Base-by-base conservation (phyloP, 2,329 filamentous ascomycete species). In the Nothophoma quercina region DNA sequence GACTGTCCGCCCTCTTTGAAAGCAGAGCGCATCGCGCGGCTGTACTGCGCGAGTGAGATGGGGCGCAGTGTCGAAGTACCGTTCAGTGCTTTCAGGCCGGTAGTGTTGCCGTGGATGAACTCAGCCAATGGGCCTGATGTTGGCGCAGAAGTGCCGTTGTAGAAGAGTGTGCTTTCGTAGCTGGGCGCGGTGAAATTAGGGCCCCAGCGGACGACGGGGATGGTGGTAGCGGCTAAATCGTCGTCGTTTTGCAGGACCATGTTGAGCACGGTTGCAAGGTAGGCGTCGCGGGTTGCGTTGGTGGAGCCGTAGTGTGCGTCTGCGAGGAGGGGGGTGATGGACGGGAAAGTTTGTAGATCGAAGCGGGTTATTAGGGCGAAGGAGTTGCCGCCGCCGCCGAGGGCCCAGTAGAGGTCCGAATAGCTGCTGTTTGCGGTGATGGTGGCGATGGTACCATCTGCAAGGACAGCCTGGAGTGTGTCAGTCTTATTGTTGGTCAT, bases 361-460 rank as follows among this genome's bases (percentile, higher is more conserved):
- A 64, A 62, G 15, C 52, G 55, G 3, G 59, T 64, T 13, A 64
- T 44, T 7, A 64, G 10, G n/a, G 51, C 59, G 35, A 64, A 64
- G 12, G 52, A 58, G 43, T 62, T 64, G n/a, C 58, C 59, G 10
- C 62, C 62, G 10, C 68, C 68, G 12, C 57, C 49, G n/a, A 71
- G 58, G 1, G 67, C 68, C 67, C 68, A 71, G 48, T 64, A 69
- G 4, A 71, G 59, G 42, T 71, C 68, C 5, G 62, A 47, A 25
- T 68, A 64, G 13, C 47, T 39, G 30, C 38, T 56, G 6, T 58
- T 42, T 5, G 55, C 57, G 4, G 55, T 67, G 10, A 60, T 60
- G 16, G 51, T 59, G 4, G 44, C 50, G 13, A 68, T 57, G 7
- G 56, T 55, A 12, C 68, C 66, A 33, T 68, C 55, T n/a, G 67